Evolutionary conservation across 257 asterid species (phyloP).

Genomic region (Euphrasia confusa): DNA sequence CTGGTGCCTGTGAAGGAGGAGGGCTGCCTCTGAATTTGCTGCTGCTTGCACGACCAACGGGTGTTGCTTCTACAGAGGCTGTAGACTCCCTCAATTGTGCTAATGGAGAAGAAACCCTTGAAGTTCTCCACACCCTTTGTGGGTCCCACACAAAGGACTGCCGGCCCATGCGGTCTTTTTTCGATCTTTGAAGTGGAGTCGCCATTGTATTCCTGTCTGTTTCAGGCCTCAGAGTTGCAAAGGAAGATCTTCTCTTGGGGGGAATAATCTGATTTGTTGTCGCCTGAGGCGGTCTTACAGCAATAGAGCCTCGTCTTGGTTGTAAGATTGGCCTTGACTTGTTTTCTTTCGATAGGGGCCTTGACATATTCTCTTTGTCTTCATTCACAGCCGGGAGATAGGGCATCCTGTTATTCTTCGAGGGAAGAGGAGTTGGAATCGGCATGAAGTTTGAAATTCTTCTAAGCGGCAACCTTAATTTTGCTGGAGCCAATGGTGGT

Average conservation of each 20-base stretch:
- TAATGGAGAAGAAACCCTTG: constrained; percentile 63
- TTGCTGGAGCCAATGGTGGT: constrained; percentile 86
- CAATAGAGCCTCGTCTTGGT: constrained; percentile 73
- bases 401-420: constrained; percentile 43
- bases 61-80: constrained; percentile 44
- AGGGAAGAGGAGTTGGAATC: constrained; percentile 36
- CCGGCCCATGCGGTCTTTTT: constrained; percentile 54
- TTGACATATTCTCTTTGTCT: constrained; percentile 53
- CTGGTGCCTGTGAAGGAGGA: constrained; percentile 34
- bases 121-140: constrained; percentile 58
- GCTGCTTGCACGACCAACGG: constrained; percentile 39
- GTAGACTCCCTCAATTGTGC: constrained; percentile 34
- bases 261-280: constrained; percentile 42
- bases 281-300: constrained; percentile 47
- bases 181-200: constrained; percentile 41
- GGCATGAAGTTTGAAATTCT: constrained; percentile 64
- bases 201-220: constrained; percentile 30
- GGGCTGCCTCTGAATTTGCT: constrained; percentile 60
- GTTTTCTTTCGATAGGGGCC: constrained; percentile 26
- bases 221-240: constrained; percentile 63
- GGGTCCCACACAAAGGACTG: constrained; percentile 83
- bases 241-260: constrained; percentile 77
- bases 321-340: constrained; percentile 36
- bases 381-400: constrained; percentile 50
- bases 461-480: constrained; percentile 65